Conservation (phyloP, 768 basidiomycete species). For the Leccinum obscurum region DNA sequence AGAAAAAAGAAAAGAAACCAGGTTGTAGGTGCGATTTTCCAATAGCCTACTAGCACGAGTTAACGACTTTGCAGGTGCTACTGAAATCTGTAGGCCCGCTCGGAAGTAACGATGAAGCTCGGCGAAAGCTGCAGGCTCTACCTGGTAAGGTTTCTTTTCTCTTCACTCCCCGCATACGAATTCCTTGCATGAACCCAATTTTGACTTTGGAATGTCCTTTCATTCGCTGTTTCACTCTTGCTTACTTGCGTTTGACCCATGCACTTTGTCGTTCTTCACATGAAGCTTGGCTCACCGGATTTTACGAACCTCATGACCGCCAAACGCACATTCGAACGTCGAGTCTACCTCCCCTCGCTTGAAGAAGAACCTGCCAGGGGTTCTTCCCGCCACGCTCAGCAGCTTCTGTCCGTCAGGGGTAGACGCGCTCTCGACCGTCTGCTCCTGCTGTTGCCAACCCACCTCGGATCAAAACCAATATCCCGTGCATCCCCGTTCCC, state of each 20-base stretch:
- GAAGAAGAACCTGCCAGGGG: slow-evolving; percentile 8
- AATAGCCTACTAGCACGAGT: neutral
- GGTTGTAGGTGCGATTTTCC: neutral
- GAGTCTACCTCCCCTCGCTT: neutral
- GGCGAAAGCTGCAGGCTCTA: slow-evolving; percentile 6
- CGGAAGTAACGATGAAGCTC: slow-evolving; percentile 7
- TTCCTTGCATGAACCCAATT: neutral
- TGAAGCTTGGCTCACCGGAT: slow-evolving; percentile 15
- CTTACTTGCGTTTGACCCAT: neutral
- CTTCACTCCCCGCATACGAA: neutral
- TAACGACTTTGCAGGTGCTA: neutral
- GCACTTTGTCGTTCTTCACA: neutral
- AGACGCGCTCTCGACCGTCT: slow-evolving; percentile 15
- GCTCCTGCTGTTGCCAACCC: slow-evolving; percentile 14
- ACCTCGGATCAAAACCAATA: slow-evolving; percentile 6
- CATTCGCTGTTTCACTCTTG: slow-evolving; percentile 3
- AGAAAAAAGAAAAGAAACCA: neutral
- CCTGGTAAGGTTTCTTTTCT: slow-evolving; percentile 16
- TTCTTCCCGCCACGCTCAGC: slow-evolving; percentile 2
- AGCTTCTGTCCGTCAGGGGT: slow-evolving; percentile 9
- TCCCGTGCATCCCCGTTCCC: slow-evolving; percentile 5
- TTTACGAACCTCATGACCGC: slow-evolving; percentile 25
- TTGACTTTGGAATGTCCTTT: slow-evolving; percentile 12
- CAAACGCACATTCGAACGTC: slow-evolving; percentile 10
- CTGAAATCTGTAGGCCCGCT: slow-evolving; percentile 3